phyloP scores from a whole-genome alignment of 2,329 filamentous ascomycete genomes.

The Diplodia corticola region DNA sequence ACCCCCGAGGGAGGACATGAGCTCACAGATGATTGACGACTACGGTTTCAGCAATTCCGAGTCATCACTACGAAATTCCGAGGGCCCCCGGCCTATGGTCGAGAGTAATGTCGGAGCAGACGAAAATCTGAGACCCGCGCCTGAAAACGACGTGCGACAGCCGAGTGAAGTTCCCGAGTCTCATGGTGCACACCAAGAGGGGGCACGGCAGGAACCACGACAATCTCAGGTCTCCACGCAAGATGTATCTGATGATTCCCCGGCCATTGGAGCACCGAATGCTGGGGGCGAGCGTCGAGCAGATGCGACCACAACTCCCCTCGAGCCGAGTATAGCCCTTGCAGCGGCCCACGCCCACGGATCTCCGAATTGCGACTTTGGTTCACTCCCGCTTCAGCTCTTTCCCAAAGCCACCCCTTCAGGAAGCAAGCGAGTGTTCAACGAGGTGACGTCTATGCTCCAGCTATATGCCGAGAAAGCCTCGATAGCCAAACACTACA shows the following conservation, averaged over 20 bases:
- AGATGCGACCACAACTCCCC: background rate
- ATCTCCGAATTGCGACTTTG: constrained; percentile 27
- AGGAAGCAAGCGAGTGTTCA: constrained; percentile 3
- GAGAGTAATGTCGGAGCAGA: background rate
- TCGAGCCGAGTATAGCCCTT: background rate
- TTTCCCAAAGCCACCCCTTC: constrained; percentile 31
- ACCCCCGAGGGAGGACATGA: background rate
- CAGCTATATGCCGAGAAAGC: background rate
- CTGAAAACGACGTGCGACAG: background rate
- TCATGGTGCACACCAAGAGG: background rate
- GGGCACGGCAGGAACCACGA: background rate
- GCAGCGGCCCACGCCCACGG: background rate
- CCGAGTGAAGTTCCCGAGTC: background rate
- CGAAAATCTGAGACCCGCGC: background rate
- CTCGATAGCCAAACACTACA: constrained; percentile 26
- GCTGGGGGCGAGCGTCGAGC: background rate
- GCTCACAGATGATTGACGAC: constrained; percentile 4
- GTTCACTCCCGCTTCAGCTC: constrained; percentile 29
- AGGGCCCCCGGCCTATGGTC: background rate
- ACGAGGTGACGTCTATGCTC: constrained; percentile 6
- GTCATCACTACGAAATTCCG: background rate
- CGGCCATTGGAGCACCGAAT: no score
- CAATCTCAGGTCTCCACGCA: background rate
- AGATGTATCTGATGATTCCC: background rate
- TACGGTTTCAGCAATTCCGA: constrained; percentile 2